phyloP scores from a whole-genome alignment of 345 rosid genomes.

The Bruguiera sexangula region DNA sequence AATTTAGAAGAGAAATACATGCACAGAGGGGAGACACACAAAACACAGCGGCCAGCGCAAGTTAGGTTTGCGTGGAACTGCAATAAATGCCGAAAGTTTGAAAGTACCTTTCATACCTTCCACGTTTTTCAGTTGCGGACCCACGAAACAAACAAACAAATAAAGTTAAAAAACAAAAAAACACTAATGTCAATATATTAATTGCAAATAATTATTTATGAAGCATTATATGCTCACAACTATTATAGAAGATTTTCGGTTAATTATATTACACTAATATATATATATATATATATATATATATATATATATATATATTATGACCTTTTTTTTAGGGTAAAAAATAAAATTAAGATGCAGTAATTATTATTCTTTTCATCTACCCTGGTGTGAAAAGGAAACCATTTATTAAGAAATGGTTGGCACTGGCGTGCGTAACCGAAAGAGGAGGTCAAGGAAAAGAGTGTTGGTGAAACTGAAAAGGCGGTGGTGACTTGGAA shows the following conservation, averaged over 20 bases:
- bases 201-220: too few species aligned
- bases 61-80: constrained; percentile 17
- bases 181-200: too few species aligned
- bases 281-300: too few species aligned
- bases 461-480: constrained; percentile 19
- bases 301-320: too few species aligned
- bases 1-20: not conserved
- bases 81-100: constrained; percentile 65
- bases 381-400: too few species aligned
- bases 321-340: too few species aligned
- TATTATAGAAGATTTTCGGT: too few species aligned
- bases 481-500: constrained; percentile 32
- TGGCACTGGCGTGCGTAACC: not conserved
- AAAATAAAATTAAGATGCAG: too few species aligned
- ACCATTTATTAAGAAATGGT: not conserved
- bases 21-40: not conserved
- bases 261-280: too few species aligned
- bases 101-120: constrained; percentile 20
- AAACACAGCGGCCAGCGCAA: constrained; percentile 20
- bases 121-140: constrained; percentile 22
- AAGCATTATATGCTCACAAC: too few species aligned
- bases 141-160: constrained; percentile 31
- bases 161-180: too few species aligned
- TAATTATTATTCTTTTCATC: too few species aligned
- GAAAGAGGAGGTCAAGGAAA: not conserved